Evolutionary conservation across 2,329 filamentous ascomycete species (phyloP).

Genomic region (Colletotrichum sp.): DNA sequence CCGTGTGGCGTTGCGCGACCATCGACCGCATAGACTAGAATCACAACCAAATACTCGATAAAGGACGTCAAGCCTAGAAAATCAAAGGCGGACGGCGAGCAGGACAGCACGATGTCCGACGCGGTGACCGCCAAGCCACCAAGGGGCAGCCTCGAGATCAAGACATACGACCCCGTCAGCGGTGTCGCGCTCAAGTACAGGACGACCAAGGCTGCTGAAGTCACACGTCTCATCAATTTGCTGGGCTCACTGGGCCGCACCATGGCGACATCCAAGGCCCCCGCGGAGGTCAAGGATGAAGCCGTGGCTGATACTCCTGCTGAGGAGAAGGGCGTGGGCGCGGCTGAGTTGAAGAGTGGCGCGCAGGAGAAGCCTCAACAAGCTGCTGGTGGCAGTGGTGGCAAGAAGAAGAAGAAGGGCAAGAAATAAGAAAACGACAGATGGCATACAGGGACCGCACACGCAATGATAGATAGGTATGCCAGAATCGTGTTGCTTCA

Average conservation of each 20-base stretch:
- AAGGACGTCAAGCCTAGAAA: constrained; percentile 42
- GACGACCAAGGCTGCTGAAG: constrained; percentile 90
- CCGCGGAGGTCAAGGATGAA: constrained; percentile 50
- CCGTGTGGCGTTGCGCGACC: neutral
- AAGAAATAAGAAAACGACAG: constrained; percentile 60
- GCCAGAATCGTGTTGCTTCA: neutral
- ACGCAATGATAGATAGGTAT: neutral
- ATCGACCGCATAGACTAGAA: constrained; percentile 68
- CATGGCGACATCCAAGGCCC: constrained; percentile 49
- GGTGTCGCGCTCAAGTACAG: constrained; percentile 89
- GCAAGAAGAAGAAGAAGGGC: constrained; percentile 75
- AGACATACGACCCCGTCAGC: constrained; percentile 84
- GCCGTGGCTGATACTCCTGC: constrained; percentile 44
- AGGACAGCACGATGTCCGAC: constrained; percentile 31
- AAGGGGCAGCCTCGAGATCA: constrained; percentile 77
- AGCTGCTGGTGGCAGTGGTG: constrained; percentile 42
- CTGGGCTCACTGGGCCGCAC: constrained; percentile 77
- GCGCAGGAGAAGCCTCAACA: constrained; percentile 29
- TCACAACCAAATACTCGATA: constrained; percentile 92
- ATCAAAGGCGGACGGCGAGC: constrained; percentile 27
- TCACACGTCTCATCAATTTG: constrained; percentile 78
- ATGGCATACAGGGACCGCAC: neutral
- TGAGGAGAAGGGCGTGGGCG: constrained; percentile 35
- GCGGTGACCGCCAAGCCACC: constrained; percentile 49
- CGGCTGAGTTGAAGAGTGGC: constrained; percentile 30